These are phyloP conservation scores for Eucalyptus pauciflora DNA, from an alignment of 345 rosid species.

Conservation along the genomic window DNA sequence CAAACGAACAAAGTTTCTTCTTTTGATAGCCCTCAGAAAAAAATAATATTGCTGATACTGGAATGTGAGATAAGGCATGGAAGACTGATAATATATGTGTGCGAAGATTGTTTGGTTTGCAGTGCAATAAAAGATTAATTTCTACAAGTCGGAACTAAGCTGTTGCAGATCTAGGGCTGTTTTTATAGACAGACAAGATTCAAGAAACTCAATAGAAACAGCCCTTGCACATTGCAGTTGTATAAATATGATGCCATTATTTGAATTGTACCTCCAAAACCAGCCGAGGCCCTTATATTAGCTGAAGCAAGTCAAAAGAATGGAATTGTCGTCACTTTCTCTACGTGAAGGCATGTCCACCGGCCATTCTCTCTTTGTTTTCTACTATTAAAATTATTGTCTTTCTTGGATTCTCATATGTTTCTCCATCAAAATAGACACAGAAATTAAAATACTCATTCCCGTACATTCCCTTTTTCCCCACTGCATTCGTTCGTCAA, in stretches of 20 bases:
- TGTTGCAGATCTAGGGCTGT: neutral
- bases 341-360: neutral
- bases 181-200: neutral
- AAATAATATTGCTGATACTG: neutral
- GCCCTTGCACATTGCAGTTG: neutral
- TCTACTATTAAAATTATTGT: neutral
- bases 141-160: neutral
- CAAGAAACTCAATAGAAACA: neutral
- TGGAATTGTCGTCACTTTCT: neutral
- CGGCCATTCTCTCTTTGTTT: neutral
- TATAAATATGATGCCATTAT: neutral
- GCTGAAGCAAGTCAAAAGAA: neutral
- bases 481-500: neutral
- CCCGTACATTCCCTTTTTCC: neutral
- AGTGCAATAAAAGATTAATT: neutral
- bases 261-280: neutral
- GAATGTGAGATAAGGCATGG: neutral
- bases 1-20: neutral
- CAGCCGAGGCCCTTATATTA: neutral
- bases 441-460: neutral
- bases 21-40: neutral
- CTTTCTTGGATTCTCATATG: neutral
- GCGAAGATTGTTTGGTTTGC: neutral
- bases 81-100: neutral
- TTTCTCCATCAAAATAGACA: neutral